These are phyloP conservation scores for Brassica nigra DNA, from an alignment of 345 rosid genomes.

Conservation along the genomic window DNA sequence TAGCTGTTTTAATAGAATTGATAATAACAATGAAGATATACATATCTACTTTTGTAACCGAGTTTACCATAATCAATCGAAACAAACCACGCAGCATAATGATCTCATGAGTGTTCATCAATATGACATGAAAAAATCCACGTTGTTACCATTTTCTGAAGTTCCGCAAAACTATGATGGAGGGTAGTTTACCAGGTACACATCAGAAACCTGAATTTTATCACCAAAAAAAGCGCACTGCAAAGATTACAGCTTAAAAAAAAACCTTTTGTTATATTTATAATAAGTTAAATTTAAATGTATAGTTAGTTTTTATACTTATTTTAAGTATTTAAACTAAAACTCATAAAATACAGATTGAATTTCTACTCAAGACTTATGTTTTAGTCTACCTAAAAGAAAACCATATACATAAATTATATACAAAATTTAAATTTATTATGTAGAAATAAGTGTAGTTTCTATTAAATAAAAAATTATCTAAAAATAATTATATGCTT, in stretches of 20 bases:
- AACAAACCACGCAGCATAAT: background rate
- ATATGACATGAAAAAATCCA: background rate
- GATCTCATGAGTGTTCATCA: background rate
- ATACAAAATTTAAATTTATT: too few relatives aligned
- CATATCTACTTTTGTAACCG: too few relatives aligned
- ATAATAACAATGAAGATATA: too few relatives aligned
- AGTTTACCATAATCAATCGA: too few relatives aligned
- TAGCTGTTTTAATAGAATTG: too few relatives aligned
- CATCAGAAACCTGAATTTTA: background rate
- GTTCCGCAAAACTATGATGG: background rate
- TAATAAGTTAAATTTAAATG: too few relatives aligned
- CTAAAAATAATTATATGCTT: too few relatives aligned
- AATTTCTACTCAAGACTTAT: background rate
- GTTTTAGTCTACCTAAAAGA: background rate
- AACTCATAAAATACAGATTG: background rate
- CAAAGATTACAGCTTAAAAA: background rate
- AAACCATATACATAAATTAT: background rate
- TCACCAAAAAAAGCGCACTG: background rate
- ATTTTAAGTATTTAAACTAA: background rate
- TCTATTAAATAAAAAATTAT: background rate
- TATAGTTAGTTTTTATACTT: too few relatives aligned
- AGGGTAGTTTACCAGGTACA: background rate
- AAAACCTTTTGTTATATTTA: background rate
- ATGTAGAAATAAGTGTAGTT: background rate
- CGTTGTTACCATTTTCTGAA: background rate